Base-by-base conservation (phyloP, 108 stramenopile species). In the Aureococcus anophagefferens region DNA sequence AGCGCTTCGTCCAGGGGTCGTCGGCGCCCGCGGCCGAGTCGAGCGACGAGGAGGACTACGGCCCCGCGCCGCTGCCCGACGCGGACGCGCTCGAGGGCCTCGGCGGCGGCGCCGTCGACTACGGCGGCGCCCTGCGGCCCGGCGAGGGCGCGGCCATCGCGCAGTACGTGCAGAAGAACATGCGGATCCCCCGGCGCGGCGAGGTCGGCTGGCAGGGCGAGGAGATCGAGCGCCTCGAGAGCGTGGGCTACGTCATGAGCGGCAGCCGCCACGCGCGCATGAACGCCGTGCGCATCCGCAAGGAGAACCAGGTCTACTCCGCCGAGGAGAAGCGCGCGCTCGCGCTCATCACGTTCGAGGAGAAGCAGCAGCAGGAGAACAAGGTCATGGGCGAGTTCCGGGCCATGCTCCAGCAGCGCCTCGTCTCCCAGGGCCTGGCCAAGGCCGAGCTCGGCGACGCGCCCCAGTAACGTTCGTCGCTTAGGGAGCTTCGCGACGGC, bases 211-310 rank as follows among this genome's bases (percentile, higher is more conserved):
- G 92, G 74, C 73, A 80, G 17, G 89, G 83, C 5, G 88, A 91
- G 65, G 96, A 99, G 66, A 98, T 99, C 74, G 93, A 94, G 45
- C 69, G 77, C 0, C 89, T 92, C 74, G 98, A 99, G 83, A 82
- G 82, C 29, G 83, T 85, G 15, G 98, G 98, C 31, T 99, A 91
- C 74, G 98, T 95, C 69, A 98, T 99, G 96, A 86, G 83, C 35
- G 98, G 98, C 30, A 90, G 86, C 7, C 91, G 98, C 63, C 96
- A 99, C 79, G 82, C 90, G 45, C 80, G 96, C 28, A 99, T 99
- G 98, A 98, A 99, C 77, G 98, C 94, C 18, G 93, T 99, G 30
- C 94, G 98, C 83, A 85, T 98, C 44, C 87, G 98, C n/a, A 99
- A 99, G 88, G 98, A 99, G 81, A 97, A 97, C 78, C 98, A 99